Evolutionary conservation across 1,284 basidiomycete species (phyloP), one percentile per base, ranked within the genome.

Genomic region (Malassezia restricta): DNA sequence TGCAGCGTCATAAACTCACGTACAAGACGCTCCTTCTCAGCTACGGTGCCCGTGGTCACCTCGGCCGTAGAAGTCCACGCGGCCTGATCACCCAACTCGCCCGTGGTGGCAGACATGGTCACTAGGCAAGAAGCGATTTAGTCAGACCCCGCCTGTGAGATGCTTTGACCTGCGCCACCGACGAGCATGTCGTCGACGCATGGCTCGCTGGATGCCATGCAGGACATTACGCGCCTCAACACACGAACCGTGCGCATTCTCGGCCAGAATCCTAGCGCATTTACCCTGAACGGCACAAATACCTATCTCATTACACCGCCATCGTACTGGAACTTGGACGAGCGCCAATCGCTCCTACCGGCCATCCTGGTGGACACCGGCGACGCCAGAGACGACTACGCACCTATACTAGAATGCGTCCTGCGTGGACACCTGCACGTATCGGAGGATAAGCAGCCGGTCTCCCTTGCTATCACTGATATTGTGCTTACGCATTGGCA

Each of bases 201-300:
- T 30, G 39, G 17, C 15, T 28, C 29, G n/a, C 39, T 59, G 40
- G 48, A 55, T 31, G 24, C 15, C 8, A 51, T 61, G 49, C 12
- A 12, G 11, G 47, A 45, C n/a, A 56, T 64, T 14, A 52, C 57
- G 24, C 54, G 57, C 11, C 47, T 63, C 5, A 54, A 43, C 24
- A 31, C 31, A 1, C 46, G 58, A 1, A 72, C 77, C 40, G 75
- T 76, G 8, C 75, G 78, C 24, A 68, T 79, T 43, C 71, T 79
- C 1, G 78, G 77, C 0, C 76, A 91, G 81, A 94, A 94, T 66
- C 88, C 89, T 6, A 86, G 88, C 3, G 83, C 85, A 58, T 91
- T 87, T 74, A 92, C 90, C 0, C 78, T 95, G 0, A 87, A 92
- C 78, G 89, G 87, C 15, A 96, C 91, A 1, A 95, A 95, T 71